Evolutionary conservation across 148 eudicot genomes (phyloP).

Genomic region (Vaccinium vitisidaea): DNA sequence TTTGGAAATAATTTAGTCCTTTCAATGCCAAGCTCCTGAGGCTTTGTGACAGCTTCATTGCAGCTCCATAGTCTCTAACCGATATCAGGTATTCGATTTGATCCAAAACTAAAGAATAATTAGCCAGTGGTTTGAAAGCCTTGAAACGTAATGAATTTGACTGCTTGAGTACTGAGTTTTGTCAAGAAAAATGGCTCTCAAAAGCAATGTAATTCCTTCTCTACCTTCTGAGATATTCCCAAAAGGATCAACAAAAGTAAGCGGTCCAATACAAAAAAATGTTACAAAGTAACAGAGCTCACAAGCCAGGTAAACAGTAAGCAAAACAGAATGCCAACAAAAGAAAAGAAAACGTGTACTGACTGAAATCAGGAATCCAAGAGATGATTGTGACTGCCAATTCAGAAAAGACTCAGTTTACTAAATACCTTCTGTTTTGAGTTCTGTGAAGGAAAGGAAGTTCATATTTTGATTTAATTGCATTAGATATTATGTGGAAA

Average conservation of each 20-base stretch:
- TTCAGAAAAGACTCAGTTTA: constrained; percentile 4
- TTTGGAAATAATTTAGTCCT: constrained; percentile 94
- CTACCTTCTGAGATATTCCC: not conserved
- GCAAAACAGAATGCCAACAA: constrained; percentile 2
- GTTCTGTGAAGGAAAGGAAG: not conserved
- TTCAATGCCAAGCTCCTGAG: constrained; percentile 84
- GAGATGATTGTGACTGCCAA: not conserved
- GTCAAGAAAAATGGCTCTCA: constrained; percentile 41
- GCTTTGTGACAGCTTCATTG: constrained; percentile 60
- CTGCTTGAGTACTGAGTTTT: constrained; percentile 64
- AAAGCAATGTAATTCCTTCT: not conserved
- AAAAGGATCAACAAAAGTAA: not conserved
- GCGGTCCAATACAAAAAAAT: not conserved
- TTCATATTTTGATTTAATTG: not conserved
- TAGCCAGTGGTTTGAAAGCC: constrained; percentile 81
- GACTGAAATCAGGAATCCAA: not conserved
- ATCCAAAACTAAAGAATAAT: constrained; percentile 56
- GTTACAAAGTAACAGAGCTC: not conserved
- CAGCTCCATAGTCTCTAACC: constrained; percentile 56
- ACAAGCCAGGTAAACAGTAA: constrained; percentile 3
- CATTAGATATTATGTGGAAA: not conserved
- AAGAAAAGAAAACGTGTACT: not conserved
- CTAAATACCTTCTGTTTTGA: not conserved
- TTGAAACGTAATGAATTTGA: constrained; percentile 68
- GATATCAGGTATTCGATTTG: constrained; percentile 63